phyloP scores from a whole-genome alignment of 73 alveolate species.

The Symbiodinium natans region DNA sequence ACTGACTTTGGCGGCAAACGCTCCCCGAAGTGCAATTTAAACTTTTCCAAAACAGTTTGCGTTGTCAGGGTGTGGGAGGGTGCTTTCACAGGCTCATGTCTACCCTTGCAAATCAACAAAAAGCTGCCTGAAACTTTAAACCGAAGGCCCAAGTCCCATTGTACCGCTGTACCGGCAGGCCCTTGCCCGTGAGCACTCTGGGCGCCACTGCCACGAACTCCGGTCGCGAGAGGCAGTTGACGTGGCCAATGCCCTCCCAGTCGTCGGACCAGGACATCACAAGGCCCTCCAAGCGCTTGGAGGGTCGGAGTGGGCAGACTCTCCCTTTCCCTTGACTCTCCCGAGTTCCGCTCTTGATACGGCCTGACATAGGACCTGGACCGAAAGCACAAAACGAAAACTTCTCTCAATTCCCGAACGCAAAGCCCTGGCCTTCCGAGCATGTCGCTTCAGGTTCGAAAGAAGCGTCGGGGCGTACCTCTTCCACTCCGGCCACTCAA shows the following conservation, averaged over 20 bases:
- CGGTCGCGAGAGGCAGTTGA: conserved; percentile 55
- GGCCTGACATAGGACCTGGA: background rate
- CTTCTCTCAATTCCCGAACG: background rate
- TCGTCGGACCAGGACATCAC: conserved; percentile 88
- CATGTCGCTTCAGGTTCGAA: conserved; percentile 80
- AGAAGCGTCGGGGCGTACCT: conserved; percentile 78
- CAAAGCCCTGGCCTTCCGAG: conserved; percentile 15
- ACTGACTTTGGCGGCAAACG: too few species aligned
- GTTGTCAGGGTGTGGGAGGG: too few species aligned
- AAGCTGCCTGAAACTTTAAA: too few species aligned
- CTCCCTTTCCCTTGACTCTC: too few species aligned
- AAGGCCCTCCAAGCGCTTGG: conserved; percentile 5
- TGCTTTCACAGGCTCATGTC: too few species aligned
- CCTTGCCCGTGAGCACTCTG: too few species aligned
- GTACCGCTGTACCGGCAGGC: too few species aligned
- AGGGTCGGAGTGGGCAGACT: background rate
- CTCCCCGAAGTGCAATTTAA: too few species aligned
- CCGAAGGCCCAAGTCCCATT: too few species aligned
- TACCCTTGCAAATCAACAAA: too few species aligned
- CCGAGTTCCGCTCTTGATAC: too few species aligned
- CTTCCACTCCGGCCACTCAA: background rate
- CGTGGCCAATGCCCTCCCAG: conserved; percentile 93
- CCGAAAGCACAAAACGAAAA: background rate
- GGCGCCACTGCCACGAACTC: conserved; percentile 30
- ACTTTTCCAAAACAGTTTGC: too few species aligned